Evolutionary conservation across 371 early-diverging fungal species (phyloP), one percentile per base, ranked within the genome.

Genomic region (Parasitella parasitica): DNA sequence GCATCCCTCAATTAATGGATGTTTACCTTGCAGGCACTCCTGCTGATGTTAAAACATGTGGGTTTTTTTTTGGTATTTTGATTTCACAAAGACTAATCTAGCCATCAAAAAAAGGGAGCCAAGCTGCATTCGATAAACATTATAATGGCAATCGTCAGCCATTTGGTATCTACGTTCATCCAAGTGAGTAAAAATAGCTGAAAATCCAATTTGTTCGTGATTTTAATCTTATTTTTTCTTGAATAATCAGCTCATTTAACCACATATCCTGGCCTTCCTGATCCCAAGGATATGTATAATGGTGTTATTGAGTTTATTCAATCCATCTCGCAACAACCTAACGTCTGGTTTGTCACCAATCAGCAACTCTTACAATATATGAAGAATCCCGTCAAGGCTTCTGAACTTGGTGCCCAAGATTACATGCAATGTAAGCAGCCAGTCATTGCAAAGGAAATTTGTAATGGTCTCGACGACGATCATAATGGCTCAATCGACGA

Each of bases 391-490:
- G 88, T 88, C 20, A 86, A 86, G 3, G 77, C 78, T 6, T 79
- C 84, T 4, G 77, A 86, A 48, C 41, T 88, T 12, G 79, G 76
- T 24, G 62, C 69, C 5, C 85, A 85, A 48, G 67, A 73, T 2
- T 84, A 85, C 59, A 82, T 87, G 77, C 78, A 75, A 55, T 87
- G 88, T 68, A 65, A 72, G 24, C 68, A 75, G 35, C 85, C 89
- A 9, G 81, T 77, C 0, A 80, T 86, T 46, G 61, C 79, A 63
- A 82, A 81, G 39, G 84, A 86, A 64, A 91, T 91, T 59, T 91
- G 91, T 70, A 89, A 91, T 69, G 91, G 91, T 28, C 60, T 88
- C 27, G 86, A 86, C 63, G 85, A 87, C 61, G 77, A 83, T 32
- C 76, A 77, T 36, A 69, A 78, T 20, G 76, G 69, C 4, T 52